Evolutionary conservation across 345 rosid genomes (phyloP), one percentile per base, ranked within the genome.

Genomic region (Eucalyptus cloeziana): DNA sequence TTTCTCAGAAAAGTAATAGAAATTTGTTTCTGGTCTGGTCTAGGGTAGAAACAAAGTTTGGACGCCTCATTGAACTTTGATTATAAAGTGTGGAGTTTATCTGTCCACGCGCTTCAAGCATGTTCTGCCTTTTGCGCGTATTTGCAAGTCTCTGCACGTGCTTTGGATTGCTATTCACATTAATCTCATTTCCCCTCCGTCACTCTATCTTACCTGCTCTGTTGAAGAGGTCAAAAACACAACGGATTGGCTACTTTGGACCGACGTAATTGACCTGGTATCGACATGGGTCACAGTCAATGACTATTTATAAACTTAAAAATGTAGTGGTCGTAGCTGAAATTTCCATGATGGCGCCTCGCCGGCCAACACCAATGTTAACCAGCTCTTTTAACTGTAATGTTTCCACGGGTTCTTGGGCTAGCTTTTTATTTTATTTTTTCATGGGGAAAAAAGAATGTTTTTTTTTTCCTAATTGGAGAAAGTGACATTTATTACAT

Each of bases 131-230:
- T 27, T 27, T 11, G 67, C 67, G 0, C 0, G 31, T 27, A 27
- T 60, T 60, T 4, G 2, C 31, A 30, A 60, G n/a, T 50, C 0
- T 27, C 0, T 27, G 15, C 7, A 56, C 31, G 2, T 25, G 7
- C 6, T 11, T 1, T 14, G 31, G 7, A 58, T 58, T 58, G 30
- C 64, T 25, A 10, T 58, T 24, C 13, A 10, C 30, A 11, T 24
- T 5, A 5, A 9, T 5, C 30, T 58, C 64, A 5, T 58, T 2
- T 58, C 1, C 13, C 0, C 30, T 25, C 6, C 2, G 64, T 24
- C 30, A 24, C 30, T 58, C 64, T 5, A 24, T 58, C 27, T 58
- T 10, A 24, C 30, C 30, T 58, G 0, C 13, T 58, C n/a, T 24
- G 13, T 10, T 5, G 6, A 58, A 25, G 64, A 58, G 30, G 64